phyloP scores from a whole-genome alignment of 306 rosid genomes.

The Betula pendula region DNA sequence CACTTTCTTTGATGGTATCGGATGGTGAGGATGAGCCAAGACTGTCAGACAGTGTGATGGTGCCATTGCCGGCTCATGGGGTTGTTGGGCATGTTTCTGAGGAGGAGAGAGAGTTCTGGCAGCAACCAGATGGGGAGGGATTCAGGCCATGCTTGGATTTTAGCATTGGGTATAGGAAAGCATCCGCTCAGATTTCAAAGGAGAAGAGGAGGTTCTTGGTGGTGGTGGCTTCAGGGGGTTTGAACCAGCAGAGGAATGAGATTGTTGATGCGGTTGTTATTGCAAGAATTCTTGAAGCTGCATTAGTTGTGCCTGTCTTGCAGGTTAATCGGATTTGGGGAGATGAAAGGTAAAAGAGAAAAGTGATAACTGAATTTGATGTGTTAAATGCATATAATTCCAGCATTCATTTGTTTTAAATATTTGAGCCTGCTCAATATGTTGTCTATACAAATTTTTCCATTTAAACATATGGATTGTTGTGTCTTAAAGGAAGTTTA shows the following conservation, averaged over 20 bases:
- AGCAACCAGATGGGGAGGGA: constrained; percentile 49
- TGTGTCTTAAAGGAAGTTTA: neutral
- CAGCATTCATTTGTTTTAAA: neutral
- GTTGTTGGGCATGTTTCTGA: constrained; percentile 26
- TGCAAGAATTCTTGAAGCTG: constrained; percentile 57
- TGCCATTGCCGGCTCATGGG: constrained; percentile 46
- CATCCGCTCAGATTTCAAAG: constrained; percentile 30
- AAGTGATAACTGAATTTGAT: neutral
- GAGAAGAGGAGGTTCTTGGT: constrained; percentile 52
- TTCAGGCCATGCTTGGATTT: constrained; percentile 47
- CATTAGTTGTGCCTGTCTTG: constrained; percentile 52
- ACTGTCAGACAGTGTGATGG: constrained; percentile 28
- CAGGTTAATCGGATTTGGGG: constrained; percentile 56
- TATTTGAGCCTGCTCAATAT: no score
- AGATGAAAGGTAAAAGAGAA: constrained; percentile 45
- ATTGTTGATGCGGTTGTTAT: constrained; percentile 61
- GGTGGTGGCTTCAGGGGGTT: constrained; percentile 59
- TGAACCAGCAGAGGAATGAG: constrained; percentile 65
- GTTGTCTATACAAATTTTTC: neutral
- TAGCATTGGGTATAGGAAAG: constrained; percentile 43
- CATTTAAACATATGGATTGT: neutral
- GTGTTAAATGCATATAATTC: neutral
- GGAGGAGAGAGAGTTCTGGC: constrained; percentile 52
- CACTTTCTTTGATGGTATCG: constrained; percentile 23
- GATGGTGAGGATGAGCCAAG: constrained; percentile 18